phyloP scores from a whole-genome alignment of 2,329 filamentous ascomycete species.

The Zymoseptoria tritici region DNA sequence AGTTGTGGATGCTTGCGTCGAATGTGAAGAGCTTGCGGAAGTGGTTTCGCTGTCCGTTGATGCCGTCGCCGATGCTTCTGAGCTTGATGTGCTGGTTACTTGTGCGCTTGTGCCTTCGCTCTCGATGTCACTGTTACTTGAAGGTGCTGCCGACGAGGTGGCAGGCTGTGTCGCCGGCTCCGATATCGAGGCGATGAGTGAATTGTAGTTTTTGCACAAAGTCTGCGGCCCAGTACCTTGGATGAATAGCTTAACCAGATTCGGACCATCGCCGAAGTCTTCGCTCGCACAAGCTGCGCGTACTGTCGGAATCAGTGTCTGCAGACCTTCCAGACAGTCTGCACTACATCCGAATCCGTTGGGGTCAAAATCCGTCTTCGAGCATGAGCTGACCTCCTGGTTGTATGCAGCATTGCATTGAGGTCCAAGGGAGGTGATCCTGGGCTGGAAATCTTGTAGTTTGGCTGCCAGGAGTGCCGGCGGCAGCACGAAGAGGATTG shows the following conservation, averaged over 20 bases:
- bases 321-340: conserved; percentile 36
- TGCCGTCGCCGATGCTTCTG: conserved; percentile 3
- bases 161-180: background rate
- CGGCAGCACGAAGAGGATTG: conserved; percentile 20
- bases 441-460: conserved; percentile 40
- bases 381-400: conserved; percentile 34
- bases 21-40: conserved; percentile 5
- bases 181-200: background rate
- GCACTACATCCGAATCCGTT: conserved; percentile 34
- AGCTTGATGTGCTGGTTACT: background rate
- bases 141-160: background rate
- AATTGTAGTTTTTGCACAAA: conserved; percentile 31
- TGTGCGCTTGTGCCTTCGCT: background rate
- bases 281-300: conserved; percentile 28
- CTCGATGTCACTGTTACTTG: background rate
- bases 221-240: conserved; percentile 31
- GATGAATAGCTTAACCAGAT: conserved; percentile 39
- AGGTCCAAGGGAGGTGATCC: conserved; percentile 33
- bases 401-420: conserved; percentile 37
- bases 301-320: conserved; percentile 30
- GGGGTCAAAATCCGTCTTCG: conserved; percentile 32
- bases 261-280: conserved; percentile 29
- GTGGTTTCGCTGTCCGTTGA: conserved; percentile 11
- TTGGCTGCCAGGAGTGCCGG: conserved; percentile 30
- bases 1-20: conserved; percentile 10